phyloP scores from a whole-genome alignment of 225 moss, liverwort and hornwort species.

The Physcomitrium patens region DNA sequence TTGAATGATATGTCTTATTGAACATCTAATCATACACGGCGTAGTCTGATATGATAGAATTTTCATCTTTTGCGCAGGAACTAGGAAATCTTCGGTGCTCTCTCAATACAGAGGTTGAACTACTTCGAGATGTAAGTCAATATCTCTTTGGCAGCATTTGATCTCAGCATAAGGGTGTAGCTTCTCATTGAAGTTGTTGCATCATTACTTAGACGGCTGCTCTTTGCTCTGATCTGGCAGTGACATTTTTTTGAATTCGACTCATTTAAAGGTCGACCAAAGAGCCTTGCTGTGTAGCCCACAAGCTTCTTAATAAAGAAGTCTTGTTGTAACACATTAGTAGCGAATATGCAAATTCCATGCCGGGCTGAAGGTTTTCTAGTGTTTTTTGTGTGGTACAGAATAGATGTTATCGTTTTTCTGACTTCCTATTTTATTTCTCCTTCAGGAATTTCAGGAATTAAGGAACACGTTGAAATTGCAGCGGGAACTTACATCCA shows the following conservation, averaged over 20 bases:
- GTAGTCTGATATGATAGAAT: background rate
- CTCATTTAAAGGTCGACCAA: background rate
- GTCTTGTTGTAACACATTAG: too few relatives aligned
- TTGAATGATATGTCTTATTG: background rate
- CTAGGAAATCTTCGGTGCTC: conserved; percentile 52
- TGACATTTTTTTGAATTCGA: background rate
- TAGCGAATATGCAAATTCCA: too few relatives aligned
- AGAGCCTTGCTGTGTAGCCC: background rate
- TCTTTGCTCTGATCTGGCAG: conserved; percentile 12
- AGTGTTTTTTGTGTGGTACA: background rate
- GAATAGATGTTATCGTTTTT: background rate
- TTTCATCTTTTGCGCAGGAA: conserved; percentile 34
- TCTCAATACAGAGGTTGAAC: conserved; percentile 53
- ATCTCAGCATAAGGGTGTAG: background rate
- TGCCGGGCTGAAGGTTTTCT: background rate
- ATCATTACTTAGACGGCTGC: background rate
- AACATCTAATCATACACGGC: background rate
- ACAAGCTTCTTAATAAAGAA: too few relatives aligned
- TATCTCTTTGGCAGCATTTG: background rate
- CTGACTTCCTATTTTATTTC: background rate
- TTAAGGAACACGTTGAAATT: conserved; percentile 52
- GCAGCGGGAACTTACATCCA: conserved; percentile 51
- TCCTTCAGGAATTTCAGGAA: conserved; percentile 53
- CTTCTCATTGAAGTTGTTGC: background rate
- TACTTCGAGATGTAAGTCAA: conserved; percentile 53